A percentile compares a stretch with the other conserved stretches of the same genome.
phyloP scores from a whole-genome alignment of 2,329 filamentous ascomycete genomes.

The Talaromyces sp. region DNA sequence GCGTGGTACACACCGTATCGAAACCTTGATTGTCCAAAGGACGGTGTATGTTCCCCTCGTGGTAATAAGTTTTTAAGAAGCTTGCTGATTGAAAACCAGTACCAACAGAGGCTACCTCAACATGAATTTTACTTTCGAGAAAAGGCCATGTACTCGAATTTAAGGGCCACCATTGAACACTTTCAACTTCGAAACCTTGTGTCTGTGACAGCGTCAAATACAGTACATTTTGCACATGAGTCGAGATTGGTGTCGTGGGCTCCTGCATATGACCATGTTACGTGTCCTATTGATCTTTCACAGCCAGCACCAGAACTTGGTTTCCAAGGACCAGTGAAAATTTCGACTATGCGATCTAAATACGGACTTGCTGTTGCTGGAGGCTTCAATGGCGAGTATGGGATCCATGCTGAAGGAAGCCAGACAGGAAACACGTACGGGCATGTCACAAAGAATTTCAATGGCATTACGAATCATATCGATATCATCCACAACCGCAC shows the following conservation, averaged over 20 bases:
- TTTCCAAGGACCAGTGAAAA: slow-evolving; percentile 36
- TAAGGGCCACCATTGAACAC: slow-evolving; percentile 50
- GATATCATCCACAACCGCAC: slow-evolving; percentile 47
- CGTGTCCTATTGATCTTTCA: slow-evolving; percentile 46
- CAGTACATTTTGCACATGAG: slow-evolving; percentile 49
- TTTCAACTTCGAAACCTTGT: slow-evolving; percentile 57
- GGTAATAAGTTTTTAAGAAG: background rate
- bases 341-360: slow-evolving; percentile 50
- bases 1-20: slow-evolving; percentile 38
- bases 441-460: slow-evolving; percentile 45
- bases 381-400: slow-evolving; percentile 55
- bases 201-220: slow-evolving; percentile 50
- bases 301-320: slow-evolving; percentile 33
- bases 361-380: slow-evolving; percentile 50
- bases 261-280: slow-evolving; percentile 37
- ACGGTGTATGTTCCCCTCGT: slow-evolving; percentile 12
- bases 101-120: slow-evolving; percentile 27
- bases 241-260: slow-evolving; percentile 47
- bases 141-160: slow-evolving; percentile 44
- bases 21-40: slow-evolving; percentile 27
- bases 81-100: slow-evolving; percentile 15
- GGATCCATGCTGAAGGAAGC: slow-evolving; percentile 38
- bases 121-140: slow-evolving; percentile 46
- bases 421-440: slow-evolving; percentile 36
- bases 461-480: slow-evolving; percentile 56